phyloP scores from a whole-genome alignment of 495 filamentous ascomycete species.

The Penicillium riverlandense region DNA sequence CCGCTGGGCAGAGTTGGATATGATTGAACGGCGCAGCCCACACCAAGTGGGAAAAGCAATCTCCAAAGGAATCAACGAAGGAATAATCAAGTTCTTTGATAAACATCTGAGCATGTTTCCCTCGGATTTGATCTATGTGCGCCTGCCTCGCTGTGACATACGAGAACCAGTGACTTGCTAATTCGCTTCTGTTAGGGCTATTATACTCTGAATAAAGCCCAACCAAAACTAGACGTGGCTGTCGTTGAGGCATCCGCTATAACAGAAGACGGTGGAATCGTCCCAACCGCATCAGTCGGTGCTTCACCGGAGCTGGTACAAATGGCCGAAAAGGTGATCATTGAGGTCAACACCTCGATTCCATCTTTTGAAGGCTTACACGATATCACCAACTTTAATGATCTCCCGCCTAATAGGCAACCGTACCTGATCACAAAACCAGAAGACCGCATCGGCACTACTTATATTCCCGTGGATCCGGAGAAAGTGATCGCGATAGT shows the following conservation, averaged over 20 bases:
- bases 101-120: conserved; percentile 92
- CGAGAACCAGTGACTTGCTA: neutral
- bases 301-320: conserved; percentile 85
- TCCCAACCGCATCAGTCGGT: conserved; percentile 81
- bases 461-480: conserved; percentile 80
- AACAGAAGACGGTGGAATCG: conserved; percentile 83
- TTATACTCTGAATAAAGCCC: conserved; percentile 70
- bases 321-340: conserved; percentile 87
- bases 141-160: conserved; percentile 13
- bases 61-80: conserved; percentile 83
- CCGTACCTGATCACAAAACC: conserved; percentile 78
- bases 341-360: conserved; percentile 84
- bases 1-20: conserved; percentile 76
- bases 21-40: conserved; percentile 80
- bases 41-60: conserved; percentile 93
- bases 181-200: conserved; percentile 46
- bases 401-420: conserved; percentile 72
- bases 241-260: conserved; percentile 86
- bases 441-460: conserved; percentile 75
- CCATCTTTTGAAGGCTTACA: conserved; percentile 85
- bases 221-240: conserved; percentile 70
- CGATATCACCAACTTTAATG: conserved; percentile 75
- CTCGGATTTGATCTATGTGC: conserved; percentile 72
- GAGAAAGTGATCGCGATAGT: conserved; percentile 84
- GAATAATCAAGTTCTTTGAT: conserved; percentile 87